Evolutionary conservation across 495 filamentous ascomycete species (phyloP).

Genomic region (Hypoxylon lenormandii): DNA sequence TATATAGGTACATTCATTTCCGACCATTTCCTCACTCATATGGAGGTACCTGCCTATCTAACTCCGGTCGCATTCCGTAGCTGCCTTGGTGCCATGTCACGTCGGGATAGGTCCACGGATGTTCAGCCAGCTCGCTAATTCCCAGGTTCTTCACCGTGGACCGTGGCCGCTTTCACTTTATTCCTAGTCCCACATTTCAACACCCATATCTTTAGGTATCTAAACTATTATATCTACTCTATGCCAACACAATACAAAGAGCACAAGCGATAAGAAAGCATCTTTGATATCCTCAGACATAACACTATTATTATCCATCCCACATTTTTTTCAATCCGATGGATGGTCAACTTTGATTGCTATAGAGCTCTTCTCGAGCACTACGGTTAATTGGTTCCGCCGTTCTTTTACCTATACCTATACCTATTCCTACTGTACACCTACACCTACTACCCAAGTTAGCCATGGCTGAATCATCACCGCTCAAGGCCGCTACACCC

Average conservation of each 20-base stretch:
- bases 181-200: not conserved
- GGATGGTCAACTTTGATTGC: conserved; percentile 25
- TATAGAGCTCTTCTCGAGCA: conserved; percentile 23
- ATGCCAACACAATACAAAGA: not conserved
- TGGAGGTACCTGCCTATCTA: conserved; percentile 21
- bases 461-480: conserved; percentile 46
- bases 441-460: not conserved
- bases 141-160: too few relatives aligned
- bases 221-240: not conserved
- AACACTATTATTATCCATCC: not conserved
- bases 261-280: not conserved
- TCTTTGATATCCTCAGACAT: not conserved
- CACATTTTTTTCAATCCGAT: conserved; percentile 16
- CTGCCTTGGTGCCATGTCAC: conserved; percentile 20
- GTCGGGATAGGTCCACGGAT: not conserved
- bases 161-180: not conserved
- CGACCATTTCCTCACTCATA: conserved; percentile 5
- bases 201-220: not conserved
- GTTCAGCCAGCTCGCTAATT: conserved; percentile 4
- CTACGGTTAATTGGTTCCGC: not conserved
- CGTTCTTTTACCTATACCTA: not conserved
- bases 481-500: conserved; percentile 53
- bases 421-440: too few relatives aligned
- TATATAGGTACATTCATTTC: not conserved
- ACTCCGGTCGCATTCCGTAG: conserved; percentile 11